A percentile compares a stretch with the other conserved stretches of the same genome.
phyloP scores from a whole-genome alignment of 306 rosid species.

The Spatholobus suberectus region DNA sequence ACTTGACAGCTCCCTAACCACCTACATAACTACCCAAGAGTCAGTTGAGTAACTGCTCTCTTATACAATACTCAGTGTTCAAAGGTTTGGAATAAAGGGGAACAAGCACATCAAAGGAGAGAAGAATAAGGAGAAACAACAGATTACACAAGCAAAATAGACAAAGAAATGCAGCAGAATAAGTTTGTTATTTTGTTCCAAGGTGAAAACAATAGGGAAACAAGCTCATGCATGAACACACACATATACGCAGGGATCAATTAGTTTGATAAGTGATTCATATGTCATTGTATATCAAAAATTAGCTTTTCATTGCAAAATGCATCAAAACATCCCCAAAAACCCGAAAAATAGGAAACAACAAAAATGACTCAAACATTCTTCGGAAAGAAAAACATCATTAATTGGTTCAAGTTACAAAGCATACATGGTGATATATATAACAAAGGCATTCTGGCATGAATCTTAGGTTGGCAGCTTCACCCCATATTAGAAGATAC shows the following conservation, averaged over 20 bases:
- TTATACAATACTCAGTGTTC: background rate
- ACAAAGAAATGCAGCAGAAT: background rate
- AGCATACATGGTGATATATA: constrained; percentile 92
- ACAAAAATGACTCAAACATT: background rate
- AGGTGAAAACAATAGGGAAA: background rate
- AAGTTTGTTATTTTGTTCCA: background rate
- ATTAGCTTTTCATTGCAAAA: constrained; percentile 3
- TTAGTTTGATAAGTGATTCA: constrained; percentile 2
- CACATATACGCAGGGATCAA: constrained; percentile 11
- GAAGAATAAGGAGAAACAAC: background rate
- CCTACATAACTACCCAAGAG: too few relatives aligned
- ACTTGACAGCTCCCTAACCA: too few relatives aligned
- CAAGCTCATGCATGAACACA: constrained; percentile 15
- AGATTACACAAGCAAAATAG: background rate
- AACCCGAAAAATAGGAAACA: background rate
- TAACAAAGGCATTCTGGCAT: constrained; percentile 99
- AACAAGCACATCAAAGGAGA: background rate
- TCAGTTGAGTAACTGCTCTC: too few relatives aligned
- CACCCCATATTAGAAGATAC: constrained; percentile 99
- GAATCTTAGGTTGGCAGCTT: constrained; percentile 98
- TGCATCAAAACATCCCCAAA: constrained; percentile 10
- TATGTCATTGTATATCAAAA: background rate
- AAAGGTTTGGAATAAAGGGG: background rate
- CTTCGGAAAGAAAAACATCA: constrained; percentile 5
- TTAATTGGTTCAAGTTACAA: background rate